These are phyloP conservation scores for Solanum sejunctum DNA, from an alignment of 257 asterid genomes.

Conservation along the genomic window DNA sequence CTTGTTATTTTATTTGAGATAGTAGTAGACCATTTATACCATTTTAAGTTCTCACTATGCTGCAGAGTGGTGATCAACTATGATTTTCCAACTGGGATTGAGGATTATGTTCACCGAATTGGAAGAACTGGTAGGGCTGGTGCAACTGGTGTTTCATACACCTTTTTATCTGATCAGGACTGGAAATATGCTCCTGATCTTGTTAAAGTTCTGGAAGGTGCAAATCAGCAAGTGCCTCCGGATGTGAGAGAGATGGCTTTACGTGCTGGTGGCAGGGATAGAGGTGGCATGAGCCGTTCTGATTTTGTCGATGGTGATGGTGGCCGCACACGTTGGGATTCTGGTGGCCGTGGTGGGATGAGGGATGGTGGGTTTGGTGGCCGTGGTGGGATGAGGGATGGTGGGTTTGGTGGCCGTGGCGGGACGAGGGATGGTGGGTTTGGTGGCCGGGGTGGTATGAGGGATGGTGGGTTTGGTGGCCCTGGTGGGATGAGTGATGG, in stretches of 20 bases:
- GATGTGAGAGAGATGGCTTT: constrained; percentile 69
- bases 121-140: constrained; percentile 99
- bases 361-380: constrained; percentile 40
- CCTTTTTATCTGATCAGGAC: constrained; percentile 91
- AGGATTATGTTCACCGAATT: constrained; percentile 94
- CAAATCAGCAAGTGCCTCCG: constrained; percentile 88
- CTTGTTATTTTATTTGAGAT: not conserved
- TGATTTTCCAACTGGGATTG: constrained; percentile 87
- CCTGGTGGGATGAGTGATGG: constrained; percentile 56
- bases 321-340: constrained; percentile 18
- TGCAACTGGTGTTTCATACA: constrained; percentile 76
- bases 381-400: constrained; percentile 64
- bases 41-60: not conserved
- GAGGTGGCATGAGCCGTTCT: constrained; percentile 61
- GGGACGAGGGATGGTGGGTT: constrained; percentile 46
- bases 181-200: constrained; percentile 90
- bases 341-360: constrained; percentile 47
- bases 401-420: constrained; percentile 55
- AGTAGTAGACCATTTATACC: not conserved
- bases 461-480: constrained; percentile 64
- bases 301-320: constrained; percentile 31
- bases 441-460: constrained; percentile 55
- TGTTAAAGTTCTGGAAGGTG: constrained; percentile 78
- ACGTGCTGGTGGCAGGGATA: constrained; percentile 71
- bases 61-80: constrained; percentile 78